Conservation (phyloP, 2,329 filamentous ascomycete genomes). For the Fusarium hostae region DNA sequence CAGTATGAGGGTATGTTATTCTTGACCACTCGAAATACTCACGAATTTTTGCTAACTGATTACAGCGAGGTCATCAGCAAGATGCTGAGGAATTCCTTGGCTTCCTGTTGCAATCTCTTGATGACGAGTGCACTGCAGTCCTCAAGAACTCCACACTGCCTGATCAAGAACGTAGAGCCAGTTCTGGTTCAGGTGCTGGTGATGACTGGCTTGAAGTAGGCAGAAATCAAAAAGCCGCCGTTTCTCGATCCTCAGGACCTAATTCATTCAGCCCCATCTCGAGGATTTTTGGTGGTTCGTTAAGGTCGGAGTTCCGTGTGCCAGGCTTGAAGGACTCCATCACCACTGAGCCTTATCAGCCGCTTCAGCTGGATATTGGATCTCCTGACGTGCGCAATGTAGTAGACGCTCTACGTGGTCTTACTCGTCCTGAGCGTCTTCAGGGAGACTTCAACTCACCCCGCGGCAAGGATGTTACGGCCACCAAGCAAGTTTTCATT, state of each 20-base stretch:
- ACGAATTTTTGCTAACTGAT: constrained; percentile 23
- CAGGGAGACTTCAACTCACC: constrained; percentile 86
- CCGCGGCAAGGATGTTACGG: constrained; percentile 78
- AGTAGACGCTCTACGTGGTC: constrained; percentile 84
- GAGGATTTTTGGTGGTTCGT: constrained; percentile 92
- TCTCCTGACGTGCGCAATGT: constrained; percentile 89
- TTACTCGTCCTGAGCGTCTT: constrained; percentile 86
- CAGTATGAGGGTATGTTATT: constrained; percentile 80
- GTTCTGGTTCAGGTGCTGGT: constrained; percentile 43
- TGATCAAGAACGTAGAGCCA: constrained; percentile 45
- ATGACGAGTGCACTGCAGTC: constrained; percentile 88
- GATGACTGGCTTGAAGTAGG: constrained; percentile 91
- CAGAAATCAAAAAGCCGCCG: constrained; percentile 85
- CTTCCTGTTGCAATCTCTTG: constrained; percentile 89
- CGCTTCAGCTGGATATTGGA: constrained; percentile 93
- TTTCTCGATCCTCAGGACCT: constrained; percentile 87
- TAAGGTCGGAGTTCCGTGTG: constrained; percentile 89
- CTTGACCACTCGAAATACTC: too few species aligned
- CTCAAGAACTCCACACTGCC: constrained; percentile 59
- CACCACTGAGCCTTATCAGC: constrained; percentile 92
- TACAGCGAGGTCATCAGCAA: constrained; percentile 90
- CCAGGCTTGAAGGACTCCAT: constrained; percentile 90
- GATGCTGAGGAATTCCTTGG: constrained; percentile 97
- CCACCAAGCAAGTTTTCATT: constrained; percentile 95
- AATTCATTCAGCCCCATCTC: constrained; percentile 84